Percentiles rank a stretch among this genome's conserved stretches.
These are phyloP conservation scores for Talaromyces nanjingensis DNA, from an alignment of 495 filamentous ascomycete genomes.

Conservation along the genomic window DNA sequence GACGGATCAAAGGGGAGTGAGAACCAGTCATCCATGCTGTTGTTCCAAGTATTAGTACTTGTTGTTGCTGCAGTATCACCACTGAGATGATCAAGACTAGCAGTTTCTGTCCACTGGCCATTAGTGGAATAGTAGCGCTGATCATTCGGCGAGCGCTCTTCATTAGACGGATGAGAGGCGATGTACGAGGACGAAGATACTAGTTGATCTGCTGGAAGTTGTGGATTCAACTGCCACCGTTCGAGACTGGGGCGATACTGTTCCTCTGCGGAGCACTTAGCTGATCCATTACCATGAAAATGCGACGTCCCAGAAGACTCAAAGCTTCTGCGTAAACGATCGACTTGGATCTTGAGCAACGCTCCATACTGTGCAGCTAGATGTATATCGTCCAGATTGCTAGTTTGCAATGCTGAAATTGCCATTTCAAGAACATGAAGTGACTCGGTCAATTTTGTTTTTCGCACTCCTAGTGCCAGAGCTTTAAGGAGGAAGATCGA, in stretches of 20 bases:
- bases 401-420: conserved; percentile 23
- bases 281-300: not conserved
- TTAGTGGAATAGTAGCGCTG: not conserved
- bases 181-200: not conserved
- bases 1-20: conserved; percentile 45
- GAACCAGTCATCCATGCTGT: conserved; percentile 42
- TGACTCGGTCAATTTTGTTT: conserved; percentile 24
- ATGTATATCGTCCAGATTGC: conserved; percentile 30
- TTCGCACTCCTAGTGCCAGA: conserved; percentile 27
- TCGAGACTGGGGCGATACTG: not conserved
- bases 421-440: conserved; percentile 28
- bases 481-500: conserved; percentile 37
- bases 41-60: not conserved
- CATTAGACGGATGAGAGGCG: not conserved
- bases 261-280: not conserved
- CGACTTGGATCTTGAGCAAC: conserved; percentile 23
- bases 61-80: not conserved
- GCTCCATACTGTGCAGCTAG: conserved; percentile 28
- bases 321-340: conserved; percentile 12
- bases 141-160: not conserved
- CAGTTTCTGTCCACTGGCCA: not conserved
- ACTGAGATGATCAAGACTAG: not conserved
- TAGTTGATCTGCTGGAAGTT: not conserved
- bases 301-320: not conserved
- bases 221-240: not conserved